These are phyloP conservation scores for Fistulina hepatica DNA, from an alignment of 1,284 basidiomycete species.

Conservation along the genomic window DNA sequence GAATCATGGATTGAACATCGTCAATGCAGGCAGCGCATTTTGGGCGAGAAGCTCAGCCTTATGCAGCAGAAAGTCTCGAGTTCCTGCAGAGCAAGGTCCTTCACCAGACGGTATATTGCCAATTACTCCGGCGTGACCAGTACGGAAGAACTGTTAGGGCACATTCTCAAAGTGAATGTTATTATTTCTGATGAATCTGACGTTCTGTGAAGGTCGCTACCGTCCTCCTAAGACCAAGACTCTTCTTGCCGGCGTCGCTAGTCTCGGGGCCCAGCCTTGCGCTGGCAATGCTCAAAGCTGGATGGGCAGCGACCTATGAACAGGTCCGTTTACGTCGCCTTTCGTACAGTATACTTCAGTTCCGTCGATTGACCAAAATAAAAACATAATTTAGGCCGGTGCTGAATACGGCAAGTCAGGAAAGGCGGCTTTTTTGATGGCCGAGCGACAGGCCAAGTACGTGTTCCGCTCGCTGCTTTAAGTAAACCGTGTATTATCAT, in stretches of 20 bases:
- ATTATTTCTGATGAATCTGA: too few relatives aligned
- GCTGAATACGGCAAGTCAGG: slow-evolving; percentile 69
- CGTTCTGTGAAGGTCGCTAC: slow-evolving; percentile 68
- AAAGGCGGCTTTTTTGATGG: slow-evolving; percentile 46
- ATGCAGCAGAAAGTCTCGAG: slow-evolving; percentile 54
- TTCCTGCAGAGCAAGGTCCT: slow-evolving; percentile 56
- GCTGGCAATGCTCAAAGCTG: slow-evolving; percentile 68
- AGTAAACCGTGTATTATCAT: not conserved
- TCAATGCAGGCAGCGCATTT: slow-evolving; percentile 75
- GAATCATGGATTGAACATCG: too few relatives aligned
- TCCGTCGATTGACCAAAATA: not conserved
- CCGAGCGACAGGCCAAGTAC: slow-evolving; percentile 62
- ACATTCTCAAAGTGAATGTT: not conserved
- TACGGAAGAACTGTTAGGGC: slow-evolving; percentile 61
- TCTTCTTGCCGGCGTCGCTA: slow-evolving; percentile 39
- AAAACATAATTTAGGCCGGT: slow-evolving; percentile 35
- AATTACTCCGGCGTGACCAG: slow-evolving; percentile 68
- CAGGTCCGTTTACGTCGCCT: slow-evolving; percentile 24
- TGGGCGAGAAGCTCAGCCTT: slow-evolving; percentile 66
- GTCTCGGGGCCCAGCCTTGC: slow-evolving; percentile 47
- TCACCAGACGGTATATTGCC: slow-evolving; percentile 54
- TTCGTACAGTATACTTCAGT: not conserved
- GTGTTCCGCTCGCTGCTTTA: slow-evolving; percentile 15
- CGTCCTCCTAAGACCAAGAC: slow-evolving; percentile 36
- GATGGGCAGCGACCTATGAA: slow-evolving; percentile 67